Conservation (phyloP, 345 rosid species). For the Pugionium cornutum region DNA sequence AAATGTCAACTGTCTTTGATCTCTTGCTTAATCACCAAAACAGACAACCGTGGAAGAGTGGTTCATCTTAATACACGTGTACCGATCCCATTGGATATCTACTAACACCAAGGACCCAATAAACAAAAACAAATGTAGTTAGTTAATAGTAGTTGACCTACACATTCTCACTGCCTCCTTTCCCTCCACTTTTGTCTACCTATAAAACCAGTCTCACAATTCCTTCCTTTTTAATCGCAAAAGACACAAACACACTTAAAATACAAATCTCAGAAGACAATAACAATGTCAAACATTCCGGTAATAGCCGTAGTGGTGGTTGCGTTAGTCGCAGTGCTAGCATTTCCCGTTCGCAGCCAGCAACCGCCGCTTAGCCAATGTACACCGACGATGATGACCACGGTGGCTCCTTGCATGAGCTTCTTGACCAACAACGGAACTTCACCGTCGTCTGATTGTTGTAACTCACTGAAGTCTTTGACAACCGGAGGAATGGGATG, state of each 20-base stretch:
- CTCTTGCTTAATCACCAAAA: conserved; percentile 30
- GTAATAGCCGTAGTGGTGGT: conserved; percentile 1
- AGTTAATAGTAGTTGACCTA: conserved; percentile 40
- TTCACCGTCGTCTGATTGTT: conserved; percentile 62
- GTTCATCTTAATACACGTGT: conserved; percentile 8
- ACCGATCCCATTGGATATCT: not conserved
- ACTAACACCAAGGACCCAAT: conserved; percentile 25
- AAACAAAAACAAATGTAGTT: conserved; percentile 32
- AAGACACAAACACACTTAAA: conserved; percentile 9
- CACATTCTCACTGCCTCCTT: conserved; percentile 4
- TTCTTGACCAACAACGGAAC: conserved; percentile 64
- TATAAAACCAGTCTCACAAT: conserved; percentile 29
- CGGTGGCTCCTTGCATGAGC: conserved; percentile 68
- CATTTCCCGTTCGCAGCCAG: conserved; percentile 42
- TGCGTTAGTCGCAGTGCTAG: conserved; percentile 25
- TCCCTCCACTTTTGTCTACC: conserved; percentile 39
- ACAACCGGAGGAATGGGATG: conserved; percentile 65
- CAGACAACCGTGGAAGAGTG: conserved; percentile 31
- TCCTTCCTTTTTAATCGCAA: not conserved
- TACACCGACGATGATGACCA: conserved; percentile 50
- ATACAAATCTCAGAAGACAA: not conserved
- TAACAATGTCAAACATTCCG: conserved; percentile 27
- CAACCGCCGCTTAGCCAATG: conserved; percentile 59
- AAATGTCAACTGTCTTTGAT: not conserved
- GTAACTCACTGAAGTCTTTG: conserved; percentile 61